Base-by-base conservation (phyloP, 2,329 filamentous ascomycete genomes). In the Whalleya microplaca region DNA sequence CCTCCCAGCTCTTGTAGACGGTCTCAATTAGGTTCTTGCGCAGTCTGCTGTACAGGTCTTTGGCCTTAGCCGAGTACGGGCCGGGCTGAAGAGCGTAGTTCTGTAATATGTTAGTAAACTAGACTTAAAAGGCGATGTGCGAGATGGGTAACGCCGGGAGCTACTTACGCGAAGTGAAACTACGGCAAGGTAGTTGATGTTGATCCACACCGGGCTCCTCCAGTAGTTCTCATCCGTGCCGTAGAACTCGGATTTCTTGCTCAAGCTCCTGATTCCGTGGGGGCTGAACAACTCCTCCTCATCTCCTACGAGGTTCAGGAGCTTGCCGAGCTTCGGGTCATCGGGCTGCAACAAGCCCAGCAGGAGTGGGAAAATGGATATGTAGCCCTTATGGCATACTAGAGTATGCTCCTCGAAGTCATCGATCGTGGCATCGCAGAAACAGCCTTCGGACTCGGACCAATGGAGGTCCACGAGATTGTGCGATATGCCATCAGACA, bases 191-290 rank as follows among this genome's bases (percentile, higher is more conserved):
- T 96, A 98, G 76, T 98, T 98, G 64, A 98, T 92, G 71, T 95
- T 95, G 70, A 98, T 90, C 94, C 94, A 98, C 21, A 98, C 84
- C 0, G 95, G 92, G 62, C 91, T 90, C 60, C 92, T 85, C 94
- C 95, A 99, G 79, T 99, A 99, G 74, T 99, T 97, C 78, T 99
- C 95, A 1, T 82, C 91, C 0, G 92, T 96, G 41, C 89, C 92
- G 73, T 97, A 98, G 59, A 92, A 84, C 68, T 88, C 80, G 68
- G 94, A 89, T 66, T 86, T 85, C 76, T 89, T 89, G 76, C 92
- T 96, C 73, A 99, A 74, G 74, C 92, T 96, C 58, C 94, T 84
- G 60, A 99, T 84, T n/a, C 95, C 95, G 67, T 90, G 87, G 2
- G 88, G 83, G 69, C 90, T 96, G 86, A 93, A 98, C n/a, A 99